Base-by-base conservation (phyloP, 176 grass and related monocot species). In the Otatea glauca region DNA sequence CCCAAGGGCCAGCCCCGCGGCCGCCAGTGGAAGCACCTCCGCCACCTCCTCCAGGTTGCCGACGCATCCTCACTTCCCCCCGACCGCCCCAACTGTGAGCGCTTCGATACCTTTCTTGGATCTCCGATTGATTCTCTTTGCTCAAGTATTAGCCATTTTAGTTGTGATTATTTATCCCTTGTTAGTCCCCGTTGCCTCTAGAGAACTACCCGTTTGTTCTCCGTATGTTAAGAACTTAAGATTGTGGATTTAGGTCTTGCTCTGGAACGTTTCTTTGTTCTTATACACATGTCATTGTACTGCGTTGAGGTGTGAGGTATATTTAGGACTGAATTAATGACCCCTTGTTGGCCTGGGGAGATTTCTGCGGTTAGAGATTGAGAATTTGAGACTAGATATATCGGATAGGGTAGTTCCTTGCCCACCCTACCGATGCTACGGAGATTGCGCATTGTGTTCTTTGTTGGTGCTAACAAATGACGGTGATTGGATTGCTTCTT, bases 21-120 rank as follows among this genome's bases (percentile, higher is more conserved):
- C 14, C 93, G 96, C 78, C 90, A 99, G 60, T 99, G 91, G 93
- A 99, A 99, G 96, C 96, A 96, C 76, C 93, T 99, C 37, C 94
- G 91, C 85, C 56, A 89, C 77, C 81, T 99, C 56, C 89, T 99
- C 35, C 93, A 99, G 73, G 88, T 88, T 9, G 89, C 94, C 44
- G 94, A 99, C 58, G 89, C 87, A 64, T 6, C 70, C 79, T 79
- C 89, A 66, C 88, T 93, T 5, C 85, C 86, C 35, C 83, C 85
- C 0, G 86, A 94, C 69, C 63, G 82, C 79, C 91, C 96, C 77
- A 99, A 99, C 68, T 99, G 96, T 99, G 51, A 76, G 86, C 38
- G 41, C 63, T 68, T 61, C 25, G n/a, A 8, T 37, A 2, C 39
- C 27, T 39, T 62, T 53, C 50, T 56, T 29, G 20, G 27, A 18